Percentiles rank a stretch among this genome's conserved stretches.
phyloP scores from a whole-genome alignment of 257 asterid genomes.

The Avicennia marina region DNA sequence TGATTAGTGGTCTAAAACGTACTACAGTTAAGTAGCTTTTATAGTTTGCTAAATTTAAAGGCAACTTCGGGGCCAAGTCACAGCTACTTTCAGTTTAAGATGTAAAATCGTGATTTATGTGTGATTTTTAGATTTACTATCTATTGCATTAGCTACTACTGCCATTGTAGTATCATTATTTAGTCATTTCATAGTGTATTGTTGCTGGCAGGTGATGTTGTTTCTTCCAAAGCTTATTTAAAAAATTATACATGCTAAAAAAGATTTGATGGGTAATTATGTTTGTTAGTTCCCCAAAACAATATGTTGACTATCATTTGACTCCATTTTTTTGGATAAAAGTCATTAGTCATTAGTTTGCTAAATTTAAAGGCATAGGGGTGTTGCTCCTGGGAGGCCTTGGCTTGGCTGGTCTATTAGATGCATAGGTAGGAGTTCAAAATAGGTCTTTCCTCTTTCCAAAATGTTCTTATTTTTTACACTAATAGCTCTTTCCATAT shows the following conservation, averaged over 20 bases:
- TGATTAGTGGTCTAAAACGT: neutral
- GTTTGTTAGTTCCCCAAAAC: neutral
- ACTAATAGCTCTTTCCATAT: conserved; percentile 21
- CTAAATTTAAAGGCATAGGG: conserved; percentile 73
- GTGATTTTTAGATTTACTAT: neutral
- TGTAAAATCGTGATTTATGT: neutral
- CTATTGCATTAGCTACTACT: neutral
- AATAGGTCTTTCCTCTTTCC: conserved; percentile 9
- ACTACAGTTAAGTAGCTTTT: too few relatives aligned
- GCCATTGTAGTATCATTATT: neutral
- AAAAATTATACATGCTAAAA: neutral
- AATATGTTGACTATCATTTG: neutral
- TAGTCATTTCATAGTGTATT: neutral
- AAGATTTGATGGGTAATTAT: neutral
- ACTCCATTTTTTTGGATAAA: conserved; percentile 10
- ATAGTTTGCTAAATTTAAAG: too few relatives aligned
- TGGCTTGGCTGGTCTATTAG: conserved; percentile 78
- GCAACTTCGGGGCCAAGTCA: too few relatives aligned
- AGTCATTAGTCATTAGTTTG: neutral
- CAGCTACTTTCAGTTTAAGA: neutral
- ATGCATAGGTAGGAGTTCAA: conserved; percentile 81
- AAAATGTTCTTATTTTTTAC: neutral
- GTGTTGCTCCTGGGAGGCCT: conserved; percentile 89
- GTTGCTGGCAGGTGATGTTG: neutral
- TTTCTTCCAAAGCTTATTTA: neutral